Conservation (phyloP, 192 early-diverging fungal species). For the Oehlia diaphana region DNA sequence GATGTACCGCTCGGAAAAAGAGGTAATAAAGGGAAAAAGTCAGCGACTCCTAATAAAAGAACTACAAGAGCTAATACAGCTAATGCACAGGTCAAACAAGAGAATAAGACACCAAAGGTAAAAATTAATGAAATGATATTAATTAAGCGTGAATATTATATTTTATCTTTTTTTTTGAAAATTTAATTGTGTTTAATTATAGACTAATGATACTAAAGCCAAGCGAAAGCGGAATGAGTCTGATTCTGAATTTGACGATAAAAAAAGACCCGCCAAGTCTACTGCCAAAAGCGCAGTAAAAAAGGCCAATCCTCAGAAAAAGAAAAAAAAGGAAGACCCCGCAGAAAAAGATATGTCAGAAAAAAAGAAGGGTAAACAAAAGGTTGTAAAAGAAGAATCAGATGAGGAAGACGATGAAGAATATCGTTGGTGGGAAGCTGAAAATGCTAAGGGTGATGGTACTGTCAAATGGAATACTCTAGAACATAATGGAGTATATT, state of each 20-base stretch:
- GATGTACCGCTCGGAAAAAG: neutral
- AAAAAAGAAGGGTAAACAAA: constrained; percentile 34
- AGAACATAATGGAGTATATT: constrained; percentile 84
- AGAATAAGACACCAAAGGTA: neutral
- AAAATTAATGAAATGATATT: neutral
- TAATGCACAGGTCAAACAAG: neutral
- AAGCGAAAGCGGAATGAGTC: constrained; percentile 21
- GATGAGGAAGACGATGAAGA: constrained; percentile 59
- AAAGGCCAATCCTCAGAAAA: neutral
- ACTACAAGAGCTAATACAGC: neutral
- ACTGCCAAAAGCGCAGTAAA: neutral
- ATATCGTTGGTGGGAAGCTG: constrained; percentile 71
- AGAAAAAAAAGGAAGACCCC: neutral
- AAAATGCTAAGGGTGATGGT: constrained; percentile 56
- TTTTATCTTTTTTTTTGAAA: too few species aligned
- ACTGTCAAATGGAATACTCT: constrained; percentile 85
- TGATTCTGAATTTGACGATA: constrained; percentile 6
- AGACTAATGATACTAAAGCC: neutral
- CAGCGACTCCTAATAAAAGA: neutral
- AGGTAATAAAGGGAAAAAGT: neutral
- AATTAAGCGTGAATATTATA: neutral
- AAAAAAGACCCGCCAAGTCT: neutral
- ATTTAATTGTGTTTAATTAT: neutral
- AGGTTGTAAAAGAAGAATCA: constrained; percentile 36
- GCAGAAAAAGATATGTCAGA: constrained; percentile 19